Percentiles rank a stretch among this genome's conserved stretches.
Conservation (phyloP, 108 stramenopile species). For the Aurantiochytrium sp. region DNA sequence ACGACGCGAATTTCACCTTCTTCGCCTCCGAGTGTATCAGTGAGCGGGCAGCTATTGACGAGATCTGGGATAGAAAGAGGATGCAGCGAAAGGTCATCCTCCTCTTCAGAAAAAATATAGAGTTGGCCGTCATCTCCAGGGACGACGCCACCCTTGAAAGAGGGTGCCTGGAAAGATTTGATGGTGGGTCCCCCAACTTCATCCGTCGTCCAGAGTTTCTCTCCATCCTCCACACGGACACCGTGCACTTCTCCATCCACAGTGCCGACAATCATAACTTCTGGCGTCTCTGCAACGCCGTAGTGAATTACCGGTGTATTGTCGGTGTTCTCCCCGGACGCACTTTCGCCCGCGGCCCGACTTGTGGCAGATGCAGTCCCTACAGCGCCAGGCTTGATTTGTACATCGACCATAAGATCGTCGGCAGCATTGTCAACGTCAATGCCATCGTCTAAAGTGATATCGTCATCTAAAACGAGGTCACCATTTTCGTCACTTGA, state of each 20-base stretch:
- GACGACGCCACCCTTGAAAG: neutral
- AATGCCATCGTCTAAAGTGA: neutral
- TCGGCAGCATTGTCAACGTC: neutral
- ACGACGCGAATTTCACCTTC: neutral
- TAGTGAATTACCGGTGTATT: neutral
- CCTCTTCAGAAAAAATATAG: neutral
- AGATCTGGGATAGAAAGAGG: neutral
- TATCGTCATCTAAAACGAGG: neutral
- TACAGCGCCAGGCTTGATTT: too few relatives aligned
- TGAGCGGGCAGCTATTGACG: neutral
- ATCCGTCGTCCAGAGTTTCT: neutral
- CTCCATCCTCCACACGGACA: neutral
- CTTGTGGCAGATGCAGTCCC: too few relatives aligned
- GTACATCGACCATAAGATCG: too few relatives aligned
- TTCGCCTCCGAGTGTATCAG: neutral
- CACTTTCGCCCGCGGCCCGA: neutral
- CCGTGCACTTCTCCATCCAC: neutral
- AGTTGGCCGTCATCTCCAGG: neutral
- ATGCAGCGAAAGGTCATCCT: neutral
- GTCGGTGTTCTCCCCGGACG: neutral
- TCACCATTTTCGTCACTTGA: too few relatives aligned
- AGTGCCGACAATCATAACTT: neutral
- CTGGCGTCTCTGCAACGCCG: neutral
- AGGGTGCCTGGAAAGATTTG: neutral
- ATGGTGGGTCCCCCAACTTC: conserved; percentile 7